phyloP scores from a whole-genome alignment of 352 stramenopile genomes.

The Phytopythium boreale region DNA sequence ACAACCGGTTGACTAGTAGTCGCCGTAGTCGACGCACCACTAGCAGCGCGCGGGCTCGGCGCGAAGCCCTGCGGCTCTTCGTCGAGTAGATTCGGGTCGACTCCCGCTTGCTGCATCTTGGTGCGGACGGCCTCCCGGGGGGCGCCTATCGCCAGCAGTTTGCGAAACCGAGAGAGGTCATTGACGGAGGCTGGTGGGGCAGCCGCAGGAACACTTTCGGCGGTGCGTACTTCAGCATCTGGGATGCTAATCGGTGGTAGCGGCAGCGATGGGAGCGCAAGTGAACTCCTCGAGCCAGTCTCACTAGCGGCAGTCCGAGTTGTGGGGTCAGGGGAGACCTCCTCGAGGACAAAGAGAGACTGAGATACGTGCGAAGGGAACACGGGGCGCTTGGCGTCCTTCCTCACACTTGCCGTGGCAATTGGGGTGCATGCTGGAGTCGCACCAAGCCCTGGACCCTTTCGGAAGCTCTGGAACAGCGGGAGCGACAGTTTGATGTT shows the following conservation, averaged over 20 bases:
- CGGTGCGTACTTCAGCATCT: background rate
- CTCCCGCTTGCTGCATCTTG: slow-evolving; percentile 76
- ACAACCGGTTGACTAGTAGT: slow-evolving; percentile 10
- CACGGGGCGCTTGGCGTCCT: slow-evolving; percentile 59
- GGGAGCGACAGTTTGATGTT: slow-evolving; percentile 48
- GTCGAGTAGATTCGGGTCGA: slow-evolving; percentile 55
- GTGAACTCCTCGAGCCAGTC: background rate
- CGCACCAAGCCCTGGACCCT: slow-evolving; percentile 42
- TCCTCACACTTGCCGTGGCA: slow-evolving; percentile 62
- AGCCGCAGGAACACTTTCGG: background rate
- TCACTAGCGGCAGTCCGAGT: background rate
- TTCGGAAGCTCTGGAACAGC: slow-evolving; percentile 71
- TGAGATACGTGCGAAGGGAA: slow-evolving; percentile 37
- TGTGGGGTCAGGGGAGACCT: slow-evolving; percentile 13
- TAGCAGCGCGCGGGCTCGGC: slow-evolving; percentile 8
- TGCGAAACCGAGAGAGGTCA: slow-evolving; percentile 73
- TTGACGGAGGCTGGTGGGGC: slow-evolving; percentile 7
- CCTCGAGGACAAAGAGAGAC: slow-evolving; percentile 14
- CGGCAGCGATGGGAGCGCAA: slow-evolving; percentile 17
- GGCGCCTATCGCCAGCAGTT: slow-evolving; percentile 88
- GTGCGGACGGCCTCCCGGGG: slow-evolving; percentile 70
- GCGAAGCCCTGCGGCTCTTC: slow-evolving; percentile 43
- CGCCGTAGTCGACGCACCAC: background rate
- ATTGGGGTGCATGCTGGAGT: slow-evolving; percentile 71
- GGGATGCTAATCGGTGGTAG: slow-evolving; percentile 15